Evolutionary conservation across 148 eudicot genomes (phyloP).

Genomic region (Pharnaceum exiguum): DNA sequence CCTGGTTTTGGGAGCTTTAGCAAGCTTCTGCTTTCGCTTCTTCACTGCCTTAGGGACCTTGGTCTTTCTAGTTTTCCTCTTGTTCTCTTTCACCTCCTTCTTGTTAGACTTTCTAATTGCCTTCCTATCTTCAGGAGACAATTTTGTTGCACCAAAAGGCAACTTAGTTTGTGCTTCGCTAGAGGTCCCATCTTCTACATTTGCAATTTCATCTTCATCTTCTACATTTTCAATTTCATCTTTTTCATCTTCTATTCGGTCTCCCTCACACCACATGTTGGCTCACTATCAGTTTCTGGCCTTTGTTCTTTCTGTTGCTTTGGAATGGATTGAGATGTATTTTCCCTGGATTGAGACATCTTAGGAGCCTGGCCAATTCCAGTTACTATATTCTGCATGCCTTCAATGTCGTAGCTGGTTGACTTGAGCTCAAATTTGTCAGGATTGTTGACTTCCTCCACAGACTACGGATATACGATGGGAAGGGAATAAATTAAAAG

Average conservation of each 20-base stretch:
- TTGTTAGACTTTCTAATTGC: conserved; percentile 89
- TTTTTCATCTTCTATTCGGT: conserved; percentile 30
- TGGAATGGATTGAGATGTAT: too few species aligned
- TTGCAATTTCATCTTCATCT: conserved; percentile 22
- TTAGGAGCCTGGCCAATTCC: too few species aligned
- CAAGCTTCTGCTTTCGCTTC: conserved; percentile 91
- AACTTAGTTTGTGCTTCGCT: conserved; percentile 32
- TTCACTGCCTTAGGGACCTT: conserved; percentile 79
- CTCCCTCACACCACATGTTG: too few species aligned
- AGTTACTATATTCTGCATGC: too few species aligned
- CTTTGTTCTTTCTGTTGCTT: too few species aligned
- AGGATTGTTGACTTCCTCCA: too few species aligned
- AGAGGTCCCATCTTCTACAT: conserved; percentile 37
- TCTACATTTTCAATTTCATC: conserved; percentile 23
- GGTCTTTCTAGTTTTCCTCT: conserved; percentile 80
- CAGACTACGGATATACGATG: too few species aligned
- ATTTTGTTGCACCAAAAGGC: conserved; percentile 13
- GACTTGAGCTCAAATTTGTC: too few species aligned
- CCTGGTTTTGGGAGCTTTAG: conserved; percentile 63
- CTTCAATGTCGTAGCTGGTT: too few species aligned
- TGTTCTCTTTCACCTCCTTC: conserved; percentile 95
- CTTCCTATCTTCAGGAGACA: conserved; percentile 47
- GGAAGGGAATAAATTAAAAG: too few species aligned
- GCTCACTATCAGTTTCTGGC: too few species aligned
- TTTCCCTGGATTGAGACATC: too few species aligned